These are phyloP conservation scores for Chaetomium globosum DNA, from an alignment of 2,329 filamentous ascomycete species.

Conservation along the genomic window DNA sequence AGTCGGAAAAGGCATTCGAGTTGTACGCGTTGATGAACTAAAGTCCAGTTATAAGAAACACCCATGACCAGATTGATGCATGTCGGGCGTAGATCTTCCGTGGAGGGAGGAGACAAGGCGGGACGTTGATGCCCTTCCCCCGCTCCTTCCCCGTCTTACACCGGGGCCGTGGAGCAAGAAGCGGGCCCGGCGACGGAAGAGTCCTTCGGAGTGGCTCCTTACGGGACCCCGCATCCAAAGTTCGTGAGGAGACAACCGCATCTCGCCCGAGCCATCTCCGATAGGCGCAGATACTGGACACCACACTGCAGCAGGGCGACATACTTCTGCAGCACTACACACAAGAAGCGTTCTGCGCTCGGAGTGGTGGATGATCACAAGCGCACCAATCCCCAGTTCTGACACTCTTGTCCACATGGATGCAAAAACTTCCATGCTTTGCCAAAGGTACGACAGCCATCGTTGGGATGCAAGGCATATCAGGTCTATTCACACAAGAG, in stretches of 20 bases:
- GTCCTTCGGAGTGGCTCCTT: not conserved
- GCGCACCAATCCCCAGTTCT: not conserved
- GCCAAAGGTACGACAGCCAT: not conserved
- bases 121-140: not conserved
- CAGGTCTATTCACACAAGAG: not conserved
- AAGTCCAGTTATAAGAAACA: not conserved
- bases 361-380: not conserved
- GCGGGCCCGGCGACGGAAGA: conserved; percentile 8
- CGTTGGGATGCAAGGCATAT: not conserved
- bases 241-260: not conserved
- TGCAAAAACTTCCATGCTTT: not conserved
- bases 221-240: not conserved
- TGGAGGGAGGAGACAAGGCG: not conserved
- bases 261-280: not conserved
- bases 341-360: not conserved
- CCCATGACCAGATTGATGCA: not conserved
- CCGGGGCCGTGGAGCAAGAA: not conserved
- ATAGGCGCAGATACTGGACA: not conserved
- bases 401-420: not conserved
- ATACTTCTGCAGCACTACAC: not conserved
- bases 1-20: not conserved
- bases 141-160: not conserved
- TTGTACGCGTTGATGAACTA: not conserved
- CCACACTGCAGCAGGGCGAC: not conserved
- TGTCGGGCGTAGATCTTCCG: not conserved